Evolutionary conservation across 106 monocot genomes (phyloP), one percentile per base, ranked within the genome.

Genomic region (Acorus calamus): DNA sequence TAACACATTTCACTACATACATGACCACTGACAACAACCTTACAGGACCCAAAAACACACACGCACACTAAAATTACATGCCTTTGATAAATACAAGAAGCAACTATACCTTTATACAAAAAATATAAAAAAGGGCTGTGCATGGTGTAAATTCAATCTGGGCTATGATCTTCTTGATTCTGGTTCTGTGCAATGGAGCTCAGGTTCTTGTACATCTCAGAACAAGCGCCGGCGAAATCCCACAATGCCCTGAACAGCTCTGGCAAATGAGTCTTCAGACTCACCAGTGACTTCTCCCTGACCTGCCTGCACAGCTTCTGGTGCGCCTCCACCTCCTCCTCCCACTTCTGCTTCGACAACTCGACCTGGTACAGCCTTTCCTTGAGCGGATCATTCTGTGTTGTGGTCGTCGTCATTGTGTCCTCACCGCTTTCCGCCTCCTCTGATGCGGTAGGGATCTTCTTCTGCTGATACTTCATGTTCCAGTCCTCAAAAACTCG

Each of bases 201-300:
- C 69, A 90, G 48, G 52, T 76, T 63, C 50, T 59, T 68, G 52
- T 84, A 96, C 82, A 85, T 91, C 57, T 78, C 74, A 13, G 67
- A 71, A 14, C 79, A 83, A 0, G 62, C 62, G 0, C 6, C 11
- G 2, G 87, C 42, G 47, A 96, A 96, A 0, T 84, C 96, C 0
- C 69, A 66, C 74, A 96, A 58, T 2, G 80, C 72, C 2, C 87
- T 61, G 59, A 91, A 96, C 11, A 96, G 80, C 69, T 91, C 96
- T 0, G 91, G 87, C 76, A 96, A 54, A 55, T 87, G 80, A 7
- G 72, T 83, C 47, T 68, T 79, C 4, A 96, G 68, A 48, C 72
- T 85, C 5, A 54, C 73, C 3, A 83, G 4, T 4, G 90, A 82
- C 59, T 83, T 96, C 74, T 85, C 90, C 41, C 96, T 80, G 42